These are phyloP conservation scores for Hypoxylon sp. DNA, from an alignment of 2,329 filamentous ascomycete genomes.

Conservation along the genomic window DNA sequence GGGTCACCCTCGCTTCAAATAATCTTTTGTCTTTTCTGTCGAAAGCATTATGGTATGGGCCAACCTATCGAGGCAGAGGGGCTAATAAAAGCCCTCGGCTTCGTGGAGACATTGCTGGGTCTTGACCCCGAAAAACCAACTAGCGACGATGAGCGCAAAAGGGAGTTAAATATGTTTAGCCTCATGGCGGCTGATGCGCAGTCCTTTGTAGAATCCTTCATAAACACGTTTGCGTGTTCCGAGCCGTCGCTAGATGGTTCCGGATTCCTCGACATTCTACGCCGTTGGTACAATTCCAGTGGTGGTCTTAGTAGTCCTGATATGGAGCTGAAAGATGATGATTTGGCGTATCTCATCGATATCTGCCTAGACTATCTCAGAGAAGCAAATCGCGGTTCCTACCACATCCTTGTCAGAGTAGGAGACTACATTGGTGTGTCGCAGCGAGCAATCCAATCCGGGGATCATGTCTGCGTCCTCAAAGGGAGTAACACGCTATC, in stretches of 20 bases:
- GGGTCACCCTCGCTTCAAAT: background rate
- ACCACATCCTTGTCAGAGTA: slow-evolving; percentile 2
- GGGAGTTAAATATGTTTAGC: background rate
- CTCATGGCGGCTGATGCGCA: background rate
- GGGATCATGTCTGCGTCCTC: slow-evolving; percentile 4
- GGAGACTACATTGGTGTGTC: slow-evolving; percentile 6
- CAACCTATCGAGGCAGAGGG: background rate
- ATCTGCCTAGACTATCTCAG: slow-evolving; percentile 3
- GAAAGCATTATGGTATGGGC: slow-evolving; percentile 1
- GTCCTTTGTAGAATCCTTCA: background rate
- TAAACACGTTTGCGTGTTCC: background rate
- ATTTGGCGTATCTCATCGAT: background rate
- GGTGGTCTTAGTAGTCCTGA: slow-evolving; percentile 4
- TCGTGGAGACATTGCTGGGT: slow-evolving; percentile 3
- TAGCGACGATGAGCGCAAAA: background rate
- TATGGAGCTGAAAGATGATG: slow-evolving; percentile 2
- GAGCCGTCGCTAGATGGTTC: background rate
- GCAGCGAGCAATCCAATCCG: slow-evolving; percentile 1
- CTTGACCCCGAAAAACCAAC: background rate
- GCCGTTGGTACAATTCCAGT: background rate
- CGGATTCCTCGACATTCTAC: background rate
- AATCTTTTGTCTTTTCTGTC: slow-evolving; percentile 4
- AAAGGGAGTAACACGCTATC: slow-evolving; percentile 10
- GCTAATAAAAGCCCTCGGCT: slow-evolving; percentile 3
- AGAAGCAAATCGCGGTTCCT: background rate